These are phyloP conservation scores for Macrolepiota fuliginosa DNA, from an alignment of 768 basidiomycete species.

Conservation along the genomic window DNA sequence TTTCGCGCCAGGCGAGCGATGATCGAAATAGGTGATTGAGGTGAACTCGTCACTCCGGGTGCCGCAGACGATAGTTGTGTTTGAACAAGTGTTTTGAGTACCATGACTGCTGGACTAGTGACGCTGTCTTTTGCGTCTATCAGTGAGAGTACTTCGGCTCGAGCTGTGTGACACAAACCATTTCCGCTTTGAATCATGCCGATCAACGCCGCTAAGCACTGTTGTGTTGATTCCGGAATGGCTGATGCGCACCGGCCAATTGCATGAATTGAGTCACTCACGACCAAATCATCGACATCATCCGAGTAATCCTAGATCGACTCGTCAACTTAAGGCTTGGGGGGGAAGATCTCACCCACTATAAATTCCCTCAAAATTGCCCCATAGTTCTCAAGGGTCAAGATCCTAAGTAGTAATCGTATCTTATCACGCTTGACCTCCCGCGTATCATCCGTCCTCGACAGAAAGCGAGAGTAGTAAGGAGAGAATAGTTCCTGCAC, in stretches of 20 bases:
- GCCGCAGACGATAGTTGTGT: conserved; percentile 44
- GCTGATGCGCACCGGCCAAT: conserved; percentile 73
- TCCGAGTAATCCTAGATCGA: conserved; percentile 70
- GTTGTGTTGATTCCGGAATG: conserved; percentile 65
- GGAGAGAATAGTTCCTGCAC: conserved; percentile 59
- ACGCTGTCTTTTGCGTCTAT: conserved; percentile 52
- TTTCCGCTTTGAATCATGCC: conserved; percentile 74
- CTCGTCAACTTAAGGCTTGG: background rate
- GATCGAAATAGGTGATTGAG: conserved; percentile 55
- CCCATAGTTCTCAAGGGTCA: conserved; percentile 64
- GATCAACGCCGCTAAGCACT: conserved; percentile 76
- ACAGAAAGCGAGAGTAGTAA: conserved; percentile 64
- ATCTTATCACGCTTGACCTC: conserved; percentile 77
- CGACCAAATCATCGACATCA: conserved; percentile 71
- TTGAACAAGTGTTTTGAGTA: conserved; percentile 84
- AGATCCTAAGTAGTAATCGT: conserved; percentile 62
- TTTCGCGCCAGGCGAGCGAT: conserved; percentile 76
- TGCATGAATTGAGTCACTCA: conserved; percentile 70
- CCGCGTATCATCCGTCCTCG: conserved; percentile 64
- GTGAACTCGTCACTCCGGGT: conserved; percentile 20
- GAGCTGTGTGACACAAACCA: conserved; percentile 43
- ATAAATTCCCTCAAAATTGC: conserved; percentile 80
- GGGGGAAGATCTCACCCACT: conserved; percentile 43
- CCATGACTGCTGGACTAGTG: conserved; percentile 78
- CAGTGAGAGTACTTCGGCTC: background rate